phyloP scores from a whole-genome alignment of 495 filamentous ascomycete species.

The Neurospora pannonica region DNA sequence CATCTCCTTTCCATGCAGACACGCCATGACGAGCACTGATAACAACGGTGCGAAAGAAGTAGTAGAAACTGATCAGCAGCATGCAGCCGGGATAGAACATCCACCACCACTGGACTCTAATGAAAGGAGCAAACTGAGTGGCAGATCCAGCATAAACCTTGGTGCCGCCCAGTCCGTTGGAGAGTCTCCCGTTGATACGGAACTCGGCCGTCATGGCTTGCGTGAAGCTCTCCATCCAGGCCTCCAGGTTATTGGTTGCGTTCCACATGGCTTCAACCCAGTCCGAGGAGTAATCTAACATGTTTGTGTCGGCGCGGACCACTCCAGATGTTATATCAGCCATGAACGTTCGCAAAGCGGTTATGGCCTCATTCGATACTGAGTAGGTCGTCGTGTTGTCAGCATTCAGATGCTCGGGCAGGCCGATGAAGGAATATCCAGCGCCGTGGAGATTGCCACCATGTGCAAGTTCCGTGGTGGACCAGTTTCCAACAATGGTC shows the following conservation, averaged over 20 bases:
- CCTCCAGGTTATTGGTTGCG: constrained; percentile 15
- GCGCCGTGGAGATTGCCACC: constrained; percentile 6
- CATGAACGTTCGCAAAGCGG: constrained; percentile 22
- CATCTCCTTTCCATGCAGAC: constrained; percentile 29
- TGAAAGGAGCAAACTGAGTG: constrained; percentile 19
- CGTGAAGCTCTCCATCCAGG: constrained; percentile 23
- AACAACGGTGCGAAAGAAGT: constrained; percentile 24
- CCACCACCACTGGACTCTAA: constrained; percentile 30
- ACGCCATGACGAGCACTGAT: constrained; percentile 23
- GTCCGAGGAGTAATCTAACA: constrained; percentile 25
- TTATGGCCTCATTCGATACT: constrained; percentile 20
- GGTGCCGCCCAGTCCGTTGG: background rate
- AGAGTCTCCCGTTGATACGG: constrained; percentile 17
- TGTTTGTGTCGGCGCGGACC: constrained; percentile 14
- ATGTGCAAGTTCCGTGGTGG: constrained; percentile 13
- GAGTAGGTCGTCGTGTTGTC: constrained; percentile 17
- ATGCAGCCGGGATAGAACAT: constrained; percentile 27
- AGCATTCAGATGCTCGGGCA: constrained; percentile 19
- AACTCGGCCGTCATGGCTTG: constrained; percentile 26
- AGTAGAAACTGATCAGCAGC: constrained; percentile 24
- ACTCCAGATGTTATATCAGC: constrained; percentile 18
- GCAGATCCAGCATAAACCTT: constrained; percentile 21
- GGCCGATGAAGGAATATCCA: constrained; percentile 24
- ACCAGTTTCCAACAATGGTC: constrained; percentile 18
- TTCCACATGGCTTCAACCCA: constrained; percentile 31